Conservation (phyloP, 129 eudicot species). For the Flaveria trinervia region DNA sequence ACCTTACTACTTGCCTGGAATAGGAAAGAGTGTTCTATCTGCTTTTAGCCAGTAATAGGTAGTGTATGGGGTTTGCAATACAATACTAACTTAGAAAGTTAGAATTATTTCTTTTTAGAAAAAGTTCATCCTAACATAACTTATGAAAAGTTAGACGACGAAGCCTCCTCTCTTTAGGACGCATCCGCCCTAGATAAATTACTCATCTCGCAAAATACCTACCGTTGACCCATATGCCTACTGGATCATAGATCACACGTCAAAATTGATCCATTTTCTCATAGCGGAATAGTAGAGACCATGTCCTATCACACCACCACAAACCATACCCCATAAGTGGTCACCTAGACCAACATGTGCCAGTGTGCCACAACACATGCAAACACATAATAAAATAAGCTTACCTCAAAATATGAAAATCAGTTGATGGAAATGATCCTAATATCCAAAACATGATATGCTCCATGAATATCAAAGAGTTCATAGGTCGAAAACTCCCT, state of each 20-base stretch:
- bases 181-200: background rate
- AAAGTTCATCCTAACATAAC: no score
- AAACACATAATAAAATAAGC: background rate
- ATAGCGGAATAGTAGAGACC: background rate
- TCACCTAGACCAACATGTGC: background rate
- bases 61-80: no score
- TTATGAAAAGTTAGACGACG: no score
- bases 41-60: no score
- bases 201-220: background rate
- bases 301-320: background rate
- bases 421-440: background rate
- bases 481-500: background rate
- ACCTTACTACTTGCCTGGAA: no score
- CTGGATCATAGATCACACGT: background rate
- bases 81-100: no score
- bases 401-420: background rate
- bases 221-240: background rate
- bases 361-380: conserved; percentile 3
- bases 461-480: conserved; percentile 1
- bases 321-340: background rate
- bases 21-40: no score
- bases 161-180: no score
- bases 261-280: background rate
- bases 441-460: conserved; percentile 3
- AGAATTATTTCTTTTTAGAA: no score